Percentiles rank a stretch among this genome's conserved stretches.
phyloP scores from a whole-genome alignment of 306 rosid species.

The Ochetophila trinervis region DNA sequence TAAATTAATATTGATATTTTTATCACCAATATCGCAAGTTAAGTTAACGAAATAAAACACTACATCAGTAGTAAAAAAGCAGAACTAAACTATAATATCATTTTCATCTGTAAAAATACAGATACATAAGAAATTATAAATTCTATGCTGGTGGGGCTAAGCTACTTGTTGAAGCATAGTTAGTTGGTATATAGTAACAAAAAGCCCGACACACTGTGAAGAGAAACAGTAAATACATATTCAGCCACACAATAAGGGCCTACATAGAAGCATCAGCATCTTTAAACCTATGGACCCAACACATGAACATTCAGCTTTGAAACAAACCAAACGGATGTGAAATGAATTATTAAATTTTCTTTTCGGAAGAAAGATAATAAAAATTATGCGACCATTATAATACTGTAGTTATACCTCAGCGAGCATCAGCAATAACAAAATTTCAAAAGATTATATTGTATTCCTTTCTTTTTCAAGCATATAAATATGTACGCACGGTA shows the following conservation, averaged over 20 bases:
- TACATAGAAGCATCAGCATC: conserved; percentile 46
- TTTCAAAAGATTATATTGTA: neutral
- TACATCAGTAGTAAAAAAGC: too few species aligned
- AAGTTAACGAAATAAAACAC: neutral
- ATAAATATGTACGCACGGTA: conserved; percentile 2
- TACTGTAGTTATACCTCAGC: neutral
- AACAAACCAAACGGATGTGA: conserved; percentile 35
- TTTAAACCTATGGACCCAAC: conserved; percentile 52
- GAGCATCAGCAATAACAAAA: neutral
- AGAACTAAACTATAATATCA: neutral
- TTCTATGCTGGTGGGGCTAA: conserved; percentile 17
- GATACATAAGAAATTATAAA: conserved; percentile 8
- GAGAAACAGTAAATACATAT: conserved; percentile 36
- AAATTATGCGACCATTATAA: neutral
- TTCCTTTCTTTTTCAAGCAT: conserved; percentile 3
- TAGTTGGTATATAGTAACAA: neutral
- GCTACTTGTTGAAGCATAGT: conserved; percentile 16
- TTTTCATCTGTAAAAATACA: neutral
- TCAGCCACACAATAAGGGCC: conserved; percentile 60
- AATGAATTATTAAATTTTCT: neutral
- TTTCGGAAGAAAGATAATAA: neutral
- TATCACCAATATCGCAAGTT: neutral
- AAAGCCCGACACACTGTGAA: conserved; percentile 28
- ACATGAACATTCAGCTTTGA: conserved; percentile 40
- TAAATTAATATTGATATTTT: neutral